A percentile compares a stretch with the other conserved stretches of the same genome.
Conservation (phyloP, 192 early-diverging fungal genomes). For the Podila horticola region DNA sequence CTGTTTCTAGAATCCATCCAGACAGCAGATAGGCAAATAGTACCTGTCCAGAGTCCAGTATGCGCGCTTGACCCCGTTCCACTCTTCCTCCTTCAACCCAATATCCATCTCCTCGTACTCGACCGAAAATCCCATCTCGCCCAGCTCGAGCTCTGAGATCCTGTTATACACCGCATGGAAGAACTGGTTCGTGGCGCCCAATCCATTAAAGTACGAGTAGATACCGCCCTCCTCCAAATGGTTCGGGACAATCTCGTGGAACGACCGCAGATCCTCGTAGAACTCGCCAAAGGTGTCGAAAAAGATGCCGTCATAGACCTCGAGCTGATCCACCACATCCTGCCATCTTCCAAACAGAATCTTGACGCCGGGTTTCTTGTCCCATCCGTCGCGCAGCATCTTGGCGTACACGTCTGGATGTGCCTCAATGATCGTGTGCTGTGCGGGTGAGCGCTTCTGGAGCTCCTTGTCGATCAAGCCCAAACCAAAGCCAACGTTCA, state of each 20-base stretch:
- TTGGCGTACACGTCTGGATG: conserved; percentile 95
- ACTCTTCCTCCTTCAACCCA: conserved; percentile 83
- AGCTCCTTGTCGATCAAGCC: conserved; percentile 90
- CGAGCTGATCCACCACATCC: conserved; percentile 79
- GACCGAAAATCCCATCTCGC: conserved; percentile 80
- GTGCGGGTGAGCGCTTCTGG: conserved; percentile 73
- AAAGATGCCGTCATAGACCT: conserved; percentile 91
- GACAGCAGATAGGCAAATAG: conserved; percentile 76
- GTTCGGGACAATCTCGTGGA: conserved; percentile 78
- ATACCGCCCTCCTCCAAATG: conserved; percentile 77
- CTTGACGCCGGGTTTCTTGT: conserved; percentile 81
- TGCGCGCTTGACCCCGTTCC: conserved; percentile 86
- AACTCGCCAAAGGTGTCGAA: conserved; percentile 96
- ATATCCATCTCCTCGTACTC: conserved; percentile 80
- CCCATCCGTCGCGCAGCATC: conserved; percentile 88
- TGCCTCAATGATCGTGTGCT: conserved; percentile 96
- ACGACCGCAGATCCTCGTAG: conserved; percentile 86
- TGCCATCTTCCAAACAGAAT: conserved; percentile 96
- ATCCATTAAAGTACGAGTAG: conserved; percentile 96
- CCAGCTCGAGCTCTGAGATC: conserved; percentile 85
- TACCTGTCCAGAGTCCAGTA: conserved; percentile 83
- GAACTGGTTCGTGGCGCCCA: conserved; percentile 92
- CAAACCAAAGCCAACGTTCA: conserved; percentile 91
- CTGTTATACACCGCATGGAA: conserved; percentile 97
- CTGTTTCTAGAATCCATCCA: conserved; percentile 48